phyloP scores from a whole-genome alignment of 2,329 filamentous ascomycete genomes.

The Chaetomiaceae sp. region DNA sequence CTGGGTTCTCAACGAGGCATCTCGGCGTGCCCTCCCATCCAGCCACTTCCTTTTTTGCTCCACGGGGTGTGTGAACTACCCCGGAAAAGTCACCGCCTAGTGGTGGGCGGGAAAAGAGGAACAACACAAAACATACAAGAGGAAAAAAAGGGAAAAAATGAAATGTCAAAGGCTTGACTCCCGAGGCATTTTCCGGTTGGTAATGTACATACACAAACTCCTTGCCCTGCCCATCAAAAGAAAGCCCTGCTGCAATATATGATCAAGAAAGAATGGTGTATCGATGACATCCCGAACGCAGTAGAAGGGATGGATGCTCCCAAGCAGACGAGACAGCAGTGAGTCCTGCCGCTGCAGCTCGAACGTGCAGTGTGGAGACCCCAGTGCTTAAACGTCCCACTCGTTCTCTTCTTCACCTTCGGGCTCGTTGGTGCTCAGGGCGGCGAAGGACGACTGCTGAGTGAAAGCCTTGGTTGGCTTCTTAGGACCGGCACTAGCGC shows the following conservation, averaged over 20 bases:
- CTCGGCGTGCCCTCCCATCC: background rate
- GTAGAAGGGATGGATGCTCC: background rate
- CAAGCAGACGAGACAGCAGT: background rate
- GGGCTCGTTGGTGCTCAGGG: conserved; percentile 40
- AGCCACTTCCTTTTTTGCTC: conserved; percentile 6
- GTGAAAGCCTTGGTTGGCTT: conserved; percentile 36
- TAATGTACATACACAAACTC: conserved; percentile 26
- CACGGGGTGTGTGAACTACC: background rate
- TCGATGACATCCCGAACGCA: background rate
- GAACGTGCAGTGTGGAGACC: background rate
- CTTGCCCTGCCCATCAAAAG: conserved; percentile 19
- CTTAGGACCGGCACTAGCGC: conserved; percentile 30
- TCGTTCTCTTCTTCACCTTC: conserved; percentile 43
- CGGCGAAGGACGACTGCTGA: conserved; percentile 44
- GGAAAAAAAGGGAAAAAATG: background rate
- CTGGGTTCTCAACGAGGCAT: too few species aligned
- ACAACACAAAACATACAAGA: background rate
- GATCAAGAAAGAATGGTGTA: background rate
- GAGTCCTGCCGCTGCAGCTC: background rate
- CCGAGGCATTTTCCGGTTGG: conserved; percentile 15
- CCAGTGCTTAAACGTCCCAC: conserved; percentile 45
- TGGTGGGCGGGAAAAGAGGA: background rate
- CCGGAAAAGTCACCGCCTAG: background rate
- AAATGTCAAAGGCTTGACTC: conserved; percentile 12
- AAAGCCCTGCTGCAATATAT: conserved; percentile 14